Evolutionary conservation across 805 yeast genomes (phyloP), one percentile per base, ranked within the genome.

Genomic region (Torulaspora gathmanii): DNA sequence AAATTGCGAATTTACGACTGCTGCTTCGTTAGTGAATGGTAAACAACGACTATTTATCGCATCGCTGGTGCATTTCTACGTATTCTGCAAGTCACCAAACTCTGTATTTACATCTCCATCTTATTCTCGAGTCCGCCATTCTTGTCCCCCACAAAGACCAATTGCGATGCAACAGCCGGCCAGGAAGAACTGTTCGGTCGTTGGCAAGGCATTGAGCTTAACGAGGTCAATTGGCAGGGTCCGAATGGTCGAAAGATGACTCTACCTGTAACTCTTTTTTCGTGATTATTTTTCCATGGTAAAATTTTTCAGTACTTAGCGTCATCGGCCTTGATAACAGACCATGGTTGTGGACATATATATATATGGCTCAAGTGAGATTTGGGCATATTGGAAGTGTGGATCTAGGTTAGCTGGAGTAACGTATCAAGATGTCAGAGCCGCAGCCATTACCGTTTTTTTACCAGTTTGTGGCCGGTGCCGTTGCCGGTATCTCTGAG

Each of bases 401-500:
- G n/a, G 17, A 9, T 1, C 5, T 2, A 17, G 9, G 20, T 9
- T 17, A 33, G 36, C 20, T 5, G 26, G 33, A 38, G 15, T 16
- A 8, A 12, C 26, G 22, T 11, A 9, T 12, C 25, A 22, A 22
- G 30, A 50, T 50, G 54, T 47, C 54, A 29, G 50, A 36, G 9
- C 49, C 46, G 37, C 54, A 54, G 67, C 79, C 86, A n/a, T 71
- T 91, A 57, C 97, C 98, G 29, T 93, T 93, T 63, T 61, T 81
- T 33, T 91, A 93, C 75, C 98, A 93, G 69, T 93, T 93, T 66
- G 73, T 74, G 51, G 82, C 88, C 49, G 99, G 95, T 57, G 98
- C 95, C 62, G 76, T 90, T 60, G 99, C 99, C 51, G 99, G 99
- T 54, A 89, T 93, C 51, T 87, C 96, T 22, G 99, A 93, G 71